A percentile compares a stretch with the other conserved stretches of the same genome.
Conservation (phyloP, 169 alveolate genomes). For the Plasmodium vivax region DNA sequence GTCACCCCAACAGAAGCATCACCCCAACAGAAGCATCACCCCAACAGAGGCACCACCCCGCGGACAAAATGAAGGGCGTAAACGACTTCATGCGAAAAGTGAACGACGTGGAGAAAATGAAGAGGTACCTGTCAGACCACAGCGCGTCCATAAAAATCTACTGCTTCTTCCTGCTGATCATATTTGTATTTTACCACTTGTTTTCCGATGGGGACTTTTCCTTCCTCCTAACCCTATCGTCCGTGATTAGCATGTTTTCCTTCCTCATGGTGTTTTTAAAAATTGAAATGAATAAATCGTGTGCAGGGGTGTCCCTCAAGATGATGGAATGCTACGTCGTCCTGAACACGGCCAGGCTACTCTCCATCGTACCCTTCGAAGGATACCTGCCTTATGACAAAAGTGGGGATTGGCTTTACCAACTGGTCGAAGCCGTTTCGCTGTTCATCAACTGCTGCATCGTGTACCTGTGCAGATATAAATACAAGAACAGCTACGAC, state of each 20-base stretch:
- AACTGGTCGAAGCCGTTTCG: slow-evolving; percentile 89
- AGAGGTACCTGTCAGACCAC: slow-evolving; percentile 62
- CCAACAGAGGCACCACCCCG: background rate
- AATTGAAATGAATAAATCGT: slow-evolving; percentile 87
- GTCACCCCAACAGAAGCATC: background rate
- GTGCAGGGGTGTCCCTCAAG: slow-evolving; percentile 92
- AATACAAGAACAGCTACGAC: slow-evolving; percentile 88
- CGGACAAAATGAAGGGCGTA: slow-evolving; percentile 52
- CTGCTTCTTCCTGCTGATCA: slow-evolving; percentile 27
- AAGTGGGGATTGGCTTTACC: slow-evolving; percentile 96
- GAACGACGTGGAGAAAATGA: slow-evolving; percentile 66
- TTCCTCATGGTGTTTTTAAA: slow-evolving; percentile 90
- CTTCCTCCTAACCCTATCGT: slow-evolving; percentile 91
- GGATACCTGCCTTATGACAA: slow-evolving; percentile 95
- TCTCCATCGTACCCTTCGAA: slow-evolving; percentile 93
- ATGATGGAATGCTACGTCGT: slow-evolving; percentile 91
- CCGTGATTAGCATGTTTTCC: slow-evolving; percentile 90
- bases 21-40: background rate
- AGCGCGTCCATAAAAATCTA: slow-evolving; percentile 73
- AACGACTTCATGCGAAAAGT: slow-evolving; percentile 63
- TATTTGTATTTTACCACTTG: slow-evolving; percentile 68
- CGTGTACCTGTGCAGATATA: slow-evolving; percentile 87
- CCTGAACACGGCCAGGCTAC: slow-evolving; percentile 86
- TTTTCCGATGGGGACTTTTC: slow-evolving; percentile 81
- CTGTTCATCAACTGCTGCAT: slow-evolving; percentile 87